Base-by-base conservation (phyloP, 192 early-diverging fungal genomes). In the Rhizophagus clarus region DNA sequence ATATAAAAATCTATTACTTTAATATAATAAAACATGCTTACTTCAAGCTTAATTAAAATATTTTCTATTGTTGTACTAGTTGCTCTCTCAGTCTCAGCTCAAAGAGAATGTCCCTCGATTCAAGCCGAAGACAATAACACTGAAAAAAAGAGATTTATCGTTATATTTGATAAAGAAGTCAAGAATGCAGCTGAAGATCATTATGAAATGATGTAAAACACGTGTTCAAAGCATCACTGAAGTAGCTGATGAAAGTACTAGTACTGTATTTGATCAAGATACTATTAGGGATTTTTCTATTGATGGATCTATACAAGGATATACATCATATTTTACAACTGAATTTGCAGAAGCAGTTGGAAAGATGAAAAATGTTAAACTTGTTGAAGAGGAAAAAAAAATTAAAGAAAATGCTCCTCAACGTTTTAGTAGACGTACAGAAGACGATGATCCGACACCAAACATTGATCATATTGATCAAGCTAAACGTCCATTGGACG, bases 391-490 rank as follows among this genome's bases (percentile, higher is more conserved):
- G 14, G 66, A 67, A 49, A 49, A 1, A 15, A 4, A 49, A 15
- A 5, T 49, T 49, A 49, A 49, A 49, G 47, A 0, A 1, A 14
- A 49, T 49, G n/a, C n/a, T n/a, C n/a, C n/a, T n/a, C n/a, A n/a
- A n/a, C n/a, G n/a, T n/a, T n/a, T n/a, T n/a, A n/a, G n/a, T 49
- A 49, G 15, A 45, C 40, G 37, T 42, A 1, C 10, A 49, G 26
- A 15, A 22, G 20, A 47, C 17, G 24, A 29, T 0, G 49, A 72
- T 2, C 40, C 42, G 26, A 72, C 14, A 9, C 22, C n/a, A 6
- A 72, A 72, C 24, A 24, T 72, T 17, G 70, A 72, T 72, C 70
- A 42, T 49, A 26, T 72, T n/a, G 70, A 72, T 72, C 70, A 72
- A 72, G 70, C 37, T 24, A 72, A 72, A 45, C 42, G 17, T 49